Evolutionary conservation across 2,329 filamentous ascomycete genomes (phyloP), one percentile per base, ranked within the genome.

Genomic region (Fusarium sp.): DNA sequence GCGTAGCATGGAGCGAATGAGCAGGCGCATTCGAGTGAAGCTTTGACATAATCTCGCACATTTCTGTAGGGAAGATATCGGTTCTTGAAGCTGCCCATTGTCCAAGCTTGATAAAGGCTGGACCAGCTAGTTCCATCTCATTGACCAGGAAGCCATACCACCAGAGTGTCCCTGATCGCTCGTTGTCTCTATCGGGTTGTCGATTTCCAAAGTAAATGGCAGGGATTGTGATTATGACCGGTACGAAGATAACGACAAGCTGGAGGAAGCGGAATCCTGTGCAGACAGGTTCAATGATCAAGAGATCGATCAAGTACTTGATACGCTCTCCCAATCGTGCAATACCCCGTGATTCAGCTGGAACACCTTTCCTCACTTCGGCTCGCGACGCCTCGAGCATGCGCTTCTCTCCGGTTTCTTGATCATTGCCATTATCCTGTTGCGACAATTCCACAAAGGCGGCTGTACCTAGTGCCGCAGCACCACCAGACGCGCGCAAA

Each of bases 71-170:
- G 78, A 99, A 99, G 76, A 99, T 97, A 80, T 99, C 96, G 43
- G 94, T 93, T 78, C 96, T 88, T 7, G 96, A 98, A 5, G 96
- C 96, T 20, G 96, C 96, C 96, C 96, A 99, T 89, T 99, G 96
- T 18, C 96, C 96, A 57, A 99, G 88, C 90, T 99, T 99, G 82
- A 99, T 99, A 77, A 99, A 99, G 1, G 96, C 94, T 46, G 96
- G 94, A 0, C 96, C 96, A 20, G 95, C 93, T 77, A 90, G 87
- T 81, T 99, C 95, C 96, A 99, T 98, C 28, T 92, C 87, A 61
- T 85, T 87, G 12, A 98, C 94, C 41, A 99, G 81, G 75, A 97
- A 96, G 5, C 85, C 84, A 82, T 98, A 99, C 96, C 96, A 99
- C 93, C 93, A 97, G 5, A 98, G 76, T 0, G 94, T 94, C 1